phyloP scores from a whole-genome alignment of 1,139 yeast species.

The Candida tetrigidarum region DNA sequence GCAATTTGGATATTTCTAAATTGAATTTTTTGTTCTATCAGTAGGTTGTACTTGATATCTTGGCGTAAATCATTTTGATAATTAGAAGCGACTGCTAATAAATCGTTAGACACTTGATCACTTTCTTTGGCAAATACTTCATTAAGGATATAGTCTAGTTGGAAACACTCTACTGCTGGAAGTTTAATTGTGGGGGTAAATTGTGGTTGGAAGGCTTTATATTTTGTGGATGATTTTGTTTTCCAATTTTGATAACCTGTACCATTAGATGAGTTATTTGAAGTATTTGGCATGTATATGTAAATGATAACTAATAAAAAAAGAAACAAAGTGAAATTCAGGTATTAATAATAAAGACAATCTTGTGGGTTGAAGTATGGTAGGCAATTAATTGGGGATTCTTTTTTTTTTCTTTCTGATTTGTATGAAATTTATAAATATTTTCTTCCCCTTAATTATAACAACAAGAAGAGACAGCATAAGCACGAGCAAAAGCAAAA shows the following conservation, averaged over 20 bases:
- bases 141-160: constrained; percentile 38
- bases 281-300: constrained; percentile 2
- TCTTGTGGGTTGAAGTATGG: not conserved
- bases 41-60: constrained; percentile 38
- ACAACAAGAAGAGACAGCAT: not conserved
- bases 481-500: not conserved
- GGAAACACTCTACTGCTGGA: constrained; percentile 44
- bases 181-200: constrained; percentile 20
- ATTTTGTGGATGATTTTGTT: constrained; percentile 7
- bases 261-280: not conserved
- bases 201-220: constrained; percentile 20
- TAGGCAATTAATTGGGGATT: no score
- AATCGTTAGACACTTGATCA: constrained; percentile 35
- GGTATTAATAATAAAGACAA: not conserved
- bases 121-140: constrained; percentile 36
- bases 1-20: constrained; percentile 38
- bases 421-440: no score
- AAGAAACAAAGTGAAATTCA: not conserved
- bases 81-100: constrained; percentile 36
- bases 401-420: not conserved
- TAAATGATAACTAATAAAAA: not conserved
- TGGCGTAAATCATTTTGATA: constrained; percentile 46
- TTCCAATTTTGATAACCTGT: constrained; percentile 3
- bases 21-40: constrained; percentile 43
- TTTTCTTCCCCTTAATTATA: not conserved